Conservation (phyloP, 176 grass and related monocot species). For the Bolboschoenus planiculmis region DNA sequence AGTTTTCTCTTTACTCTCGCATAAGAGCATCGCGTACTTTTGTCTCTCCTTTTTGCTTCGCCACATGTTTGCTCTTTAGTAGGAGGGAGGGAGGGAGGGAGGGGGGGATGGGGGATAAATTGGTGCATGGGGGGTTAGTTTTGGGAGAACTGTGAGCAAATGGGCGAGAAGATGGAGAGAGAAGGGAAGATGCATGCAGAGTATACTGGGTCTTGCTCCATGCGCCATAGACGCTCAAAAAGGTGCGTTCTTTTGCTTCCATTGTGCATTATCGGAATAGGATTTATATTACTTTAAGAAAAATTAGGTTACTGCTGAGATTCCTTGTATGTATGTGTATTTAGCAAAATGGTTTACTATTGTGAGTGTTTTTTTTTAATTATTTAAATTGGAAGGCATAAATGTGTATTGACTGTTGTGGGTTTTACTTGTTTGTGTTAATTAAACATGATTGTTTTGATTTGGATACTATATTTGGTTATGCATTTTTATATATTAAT, state of each 20-base stretch:
- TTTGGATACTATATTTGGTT: background rate
- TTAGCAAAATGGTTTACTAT: background rate
- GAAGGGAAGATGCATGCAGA: background rate
- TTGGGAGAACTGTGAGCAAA: background rate
- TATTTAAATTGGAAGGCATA: background rate
- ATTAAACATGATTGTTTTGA: background rate
- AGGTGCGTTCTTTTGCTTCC: background rate
- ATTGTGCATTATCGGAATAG: background rate
- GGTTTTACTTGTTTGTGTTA: background rate
- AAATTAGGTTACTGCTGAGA: background rate
- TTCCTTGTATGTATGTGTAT: background rate
- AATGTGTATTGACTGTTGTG: background rate
- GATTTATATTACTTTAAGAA: background rate
- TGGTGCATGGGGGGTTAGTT: background rate
- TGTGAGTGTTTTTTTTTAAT: background rate
- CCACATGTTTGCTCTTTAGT: too few relatives aligned
- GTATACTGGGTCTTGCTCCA: background rate
- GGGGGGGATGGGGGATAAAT: background rate
- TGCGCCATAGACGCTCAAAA: conserved; percentile 16
- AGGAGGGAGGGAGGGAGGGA: too few relatives aligned
- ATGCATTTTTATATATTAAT: background rate
- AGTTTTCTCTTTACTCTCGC: too few relatives aligned
- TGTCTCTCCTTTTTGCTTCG: background rate
- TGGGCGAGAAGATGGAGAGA: background rate
- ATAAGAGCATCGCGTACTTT: background rate